phyloP scores from a whole-genome alignment of 176 grass and related monocot genomes.

The Hyparrhenia diplandra region DNA sequence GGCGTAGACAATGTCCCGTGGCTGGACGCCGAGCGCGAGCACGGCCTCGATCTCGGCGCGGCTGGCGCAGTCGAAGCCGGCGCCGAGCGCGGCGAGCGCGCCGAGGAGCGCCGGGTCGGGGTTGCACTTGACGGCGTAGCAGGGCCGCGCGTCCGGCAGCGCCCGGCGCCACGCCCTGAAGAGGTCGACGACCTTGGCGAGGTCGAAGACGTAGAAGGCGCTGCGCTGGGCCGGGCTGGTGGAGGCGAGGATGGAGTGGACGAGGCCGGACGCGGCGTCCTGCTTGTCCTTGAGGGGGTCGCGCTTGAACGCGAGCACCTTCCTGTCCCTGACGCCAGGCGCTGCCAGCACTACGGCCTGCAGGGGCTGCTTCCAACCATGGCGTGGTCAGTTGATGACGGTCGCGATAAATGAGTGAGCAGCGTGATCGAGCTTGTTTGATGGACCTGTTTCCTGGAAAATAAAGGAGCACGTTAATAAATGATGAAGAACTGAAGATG shows the following conservation, averaged over 20 bases:
- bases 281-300: slow-evolving; percentile 5
- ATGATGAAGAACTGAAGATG: background rate
- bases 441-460: too few relatives aligned
- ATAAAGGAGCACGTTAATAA: background rate
- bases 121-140: too few relatives aligned
- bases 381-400: background rate
- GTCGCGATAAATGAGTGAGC: background rate
- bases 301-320: slow-evolving; percentile 8
- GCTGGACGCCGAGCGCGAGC: too few relatives aligned
- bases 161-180: background rate
- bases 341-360: slow-evolving; percentile 25
- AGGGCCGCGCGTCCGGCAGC: too few relatives aligned
- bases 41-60: too few relatives aligned
- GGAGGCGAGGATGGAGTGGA: slow-evolving; percentile 11
- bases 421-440: background rate
- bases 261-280: background rate
- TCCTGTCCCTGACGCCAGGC: slow-evolving; percentile 32
- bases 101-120: too few relatives aligned
- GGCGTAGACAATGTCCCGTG: too few relatives aligned
- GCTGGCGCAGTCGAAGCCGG: too few relatives aligned
- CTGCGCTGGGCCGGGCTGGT: background rate
- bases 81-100: too few relatives aligned
- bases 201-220: slow-evolving; percentile 44
- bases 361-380: slow-evolving; percentile 34
- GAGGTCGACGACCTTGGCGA: slow-evolving; percentile 22